phyloP scores from a whole-genome alignment of 305 asterid genomes.

The Fraxinus angustifolia region DNA sequence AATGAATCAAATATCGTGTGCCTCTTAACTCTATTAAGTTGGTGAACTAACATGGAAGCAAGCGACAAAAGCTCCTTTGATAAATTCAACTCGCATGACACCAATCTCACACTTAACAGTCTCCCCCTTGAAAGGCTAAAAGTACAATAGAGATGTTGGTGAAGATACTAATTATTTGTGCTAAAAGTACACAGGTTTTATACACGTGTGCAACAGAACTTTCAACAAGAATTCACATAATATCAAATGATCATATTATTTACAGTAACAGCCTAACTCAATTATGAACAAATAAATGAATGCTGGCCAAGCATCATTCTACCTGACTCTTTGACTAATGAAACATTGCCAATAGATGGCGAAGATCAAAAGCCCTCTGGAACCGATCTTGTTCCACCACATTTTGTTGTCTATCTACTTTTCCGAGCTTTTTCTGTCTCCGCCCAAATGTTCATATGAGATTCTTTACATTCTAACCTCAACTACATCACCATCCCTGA shows the following conservation, averaged over 20 bases:
- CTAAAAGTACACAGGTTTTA: not conserved
- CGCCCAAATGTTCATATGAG: not conserved
- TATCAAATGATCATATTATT: not conserved
- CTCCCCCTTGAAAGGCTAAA: not conserved
- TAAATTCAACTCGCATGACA: not conserved
- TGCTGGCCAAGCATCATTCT: slow-evolving; percentile 2
- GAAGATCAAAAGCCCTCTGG: not conserved
- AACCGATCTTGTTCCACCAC: not conserved
- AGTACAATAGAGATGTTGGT: not conserved
- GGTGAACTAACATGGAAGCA: not conserved
- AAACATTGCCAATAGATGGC: not conserved
- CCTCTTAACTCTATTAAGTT: not conserved
- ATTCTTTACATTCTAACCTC: slow-evolving; percentile 61
- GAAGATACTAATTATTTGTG: not conserved
- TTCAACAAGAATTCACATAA: not conserved
- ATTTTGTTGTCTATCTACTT: not conserved
- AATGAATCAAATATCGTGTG: not conserved
- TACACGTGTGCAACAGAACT: not conserved
- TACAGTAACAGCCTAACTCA: not conserved
- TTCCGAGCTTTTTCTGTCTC: not conserved
- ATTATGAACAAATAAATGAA: slow-evolving; percentile 1
- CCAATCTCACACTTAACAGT: not conserved
- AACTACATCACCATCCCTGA: slow-evolving; percentile 93
- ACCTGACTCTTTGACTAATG: not conserved
- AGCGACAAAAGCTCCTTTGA: not conserved